Evolutionary conservation across 2,329 filamentous ascomycete species (phyloP).

Genomic region (Graphiopsis chlorocephala): DNA sequence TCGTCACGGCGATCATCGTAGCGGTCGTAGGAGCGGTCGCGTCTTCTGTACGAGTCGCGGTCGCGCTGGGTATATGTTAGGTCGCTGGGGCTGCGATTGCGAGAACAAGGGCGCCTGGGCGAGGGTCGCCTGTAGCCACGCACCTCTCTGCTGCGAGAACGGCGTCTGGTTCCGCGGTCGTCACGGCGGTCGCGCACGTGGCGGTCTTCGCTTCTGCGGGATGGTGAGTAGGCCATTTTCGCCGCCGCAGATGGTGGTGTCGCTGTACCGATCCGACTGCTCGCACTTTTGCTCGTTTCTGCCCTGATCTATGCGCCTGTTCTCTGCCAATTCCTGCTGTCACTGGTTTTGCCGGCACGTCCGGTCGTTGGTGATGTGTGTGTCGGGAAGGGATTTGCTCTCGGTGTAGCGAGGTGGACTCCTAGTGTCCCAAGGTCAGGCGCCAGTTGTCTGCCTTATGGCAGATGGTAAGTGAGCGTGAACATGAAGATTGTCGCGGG

Average conservation of each 20-base stretch:
- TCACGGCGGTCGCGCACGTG: slow-evolving; percentile 17
- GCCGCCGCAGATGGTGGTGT: slow-evolving; percentile 13
- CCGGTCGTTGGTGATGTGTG: neutral
- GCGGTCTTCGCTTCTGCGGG: slow-evolving; percentile 25
- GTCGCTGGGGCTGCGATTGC: neutral
- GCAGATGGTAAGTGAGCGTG: neutral
- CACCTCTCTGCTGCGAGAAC: slow-evolving; percentile 19
- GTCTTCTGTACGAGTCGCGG: slow-evolving; percentile 20
- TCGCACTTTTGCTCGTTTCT: slow-evolving; percentile 2
- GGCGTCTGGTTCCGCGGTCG: slow-evolving; percentile 13
- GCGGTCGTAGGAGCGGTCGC: slow-evolving; percentile 23
- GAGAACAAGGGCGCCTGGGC: neutral
- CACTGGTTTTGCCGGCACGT: neutral
- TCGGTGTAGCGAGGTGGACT: neutral
- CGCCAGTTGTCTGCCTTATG: neutral
- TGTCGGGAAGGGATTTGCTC: neutral
- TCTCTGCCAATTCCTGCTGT: neutral
- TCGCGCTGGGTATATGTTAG: slow-evolving; percentile 11
- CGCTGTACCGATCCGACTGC: slow-evolving; percentile 13
- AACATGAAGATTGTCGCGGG: slow-evolving; percentile 1
- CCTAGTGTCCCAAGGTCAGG: neutral
- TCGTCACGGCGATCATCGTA: slow-evolving; percentile 23
- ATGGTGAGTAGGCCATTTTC: slow-evolving; percentile 27
- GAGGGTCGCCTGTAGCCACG: neutral
- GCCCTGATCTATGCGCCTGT: slow-evolving; percentile 5